Conservation (phyloP, 768 basidiomycete species). For the Rubroboletus satanas region DNA sequence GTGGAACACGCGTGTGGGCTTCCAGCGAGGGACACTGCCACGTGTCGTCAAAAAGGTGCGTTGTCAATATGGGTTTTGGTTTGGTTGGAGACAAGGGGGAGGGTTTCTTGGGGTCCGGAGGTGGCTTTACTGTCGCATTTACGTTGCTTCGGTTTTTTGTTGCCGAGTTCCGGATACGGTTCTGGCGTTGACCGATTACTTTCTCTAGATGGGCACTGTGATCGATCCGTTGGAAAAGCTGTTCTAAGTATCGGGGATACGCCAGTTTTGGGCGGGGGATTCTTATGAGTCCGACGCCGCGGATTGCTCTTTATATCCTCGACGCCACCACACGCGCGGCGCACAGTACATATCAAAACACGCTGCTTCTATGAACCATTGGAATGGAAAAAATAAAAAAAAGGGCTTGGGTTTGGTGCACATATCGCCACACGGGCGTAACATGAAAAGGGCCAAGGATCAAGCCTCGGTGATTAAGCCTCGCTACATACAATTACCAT, state of each 20-base stretch:
- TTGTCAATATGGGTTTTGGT: neutral
- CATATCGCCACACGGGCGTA: neutral
- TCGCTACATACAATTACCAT: neutral
- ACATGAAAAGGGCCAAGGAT: neutral
- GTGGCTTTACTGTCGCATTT: neutral
- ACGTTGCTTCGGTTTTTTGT: neutral
- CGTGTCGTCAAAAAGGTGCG: slow-evolving; percentile 81
- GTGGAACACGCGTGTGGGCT: slow-evolving; percentile 87
- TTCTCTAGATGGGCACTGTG: slow-evolving; percentile 59
- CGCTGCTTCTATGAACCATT: neutral
- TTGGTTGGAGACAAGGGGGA: neutral
- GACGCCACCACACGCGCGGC: neutral
- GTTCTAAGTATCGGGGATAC: slow-evolving; percentile 17
- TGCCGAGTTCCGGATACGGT: neutral
- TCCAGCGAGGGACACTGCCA: slow-evolving; percentile 82
- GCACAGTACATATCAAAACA: neutral
- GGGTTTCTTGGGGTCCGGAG: neutral
- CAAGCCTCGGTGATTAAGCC: slow-evolving; percentile 18
- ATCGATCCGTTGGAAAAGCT: slow-evolving; percentile 67
- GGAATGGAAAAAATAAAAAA: neutral
- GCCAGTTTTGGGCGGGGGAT: neutral
- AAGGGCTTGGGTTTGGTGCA: too few species aligned
- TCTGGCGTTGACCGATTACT: slow-evolving; percentile 2
- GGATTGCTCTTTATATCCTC: neutral
- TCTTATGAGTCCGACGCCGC: neutral